Evolutionary conservation across 805 yeast genomes (phyloP).

Genomic region (Metschnikowia koreensis): DNA sequence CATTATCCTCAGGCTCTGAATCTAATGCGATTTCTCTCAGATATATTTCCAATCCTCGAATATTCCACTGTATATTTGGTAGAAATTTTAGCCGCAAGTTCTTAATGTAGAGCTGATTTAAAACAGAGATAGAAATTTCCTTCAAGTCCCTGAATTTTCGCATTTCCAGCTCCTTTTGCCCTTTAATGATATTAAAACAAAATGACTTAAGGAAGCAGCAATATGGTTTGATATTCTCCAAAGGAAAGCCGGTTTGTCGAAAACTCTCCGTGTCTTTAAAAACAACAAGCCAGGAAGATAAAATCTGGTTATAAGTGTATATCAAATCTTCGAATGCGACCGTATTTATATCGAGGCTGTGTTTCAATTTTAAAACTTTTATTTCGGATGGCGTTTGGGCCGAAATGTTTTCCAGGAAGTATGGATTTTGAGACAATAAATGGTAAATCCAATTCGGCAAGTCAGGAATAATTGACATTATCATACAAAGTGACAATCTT

Average conservation of each 20-base stretch:
- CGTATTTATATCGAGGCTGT: not conserved
- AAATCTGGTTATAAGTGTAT: slow-evolving; percentile 55
- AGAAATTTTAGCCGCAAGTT: slow-evolving; percentile 61
- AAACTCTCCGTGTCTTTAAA: slow-evolving; percentile 49
- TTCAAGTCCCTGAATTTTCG: slow-evolving; percentile 14
- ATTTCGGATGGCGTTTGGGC: not conserved
- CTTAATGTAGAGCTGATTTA: slow-evolving; percentile 63
- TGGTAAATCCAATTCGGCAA: slow-evolving; percentile 33
- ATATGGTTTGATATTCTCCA: slow-evolving; percentile 39
- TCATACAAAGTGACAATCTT: slow-evolving; percentile 40
- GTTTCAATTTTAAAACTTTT: not conserved
- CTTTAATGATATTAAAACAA: slow-evolving; percentile 44
- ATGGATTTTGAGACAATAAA: slow-evolving; percentile 21
- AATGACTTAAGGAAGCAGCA: slow-evolving; percentile 49
- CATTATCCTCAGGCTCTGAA: slow-evolving; percentile 43
- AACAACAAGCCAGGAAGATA: slow-evolving; percentile 64
- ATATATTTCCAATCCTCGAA: slow-evolving; percentile 31
- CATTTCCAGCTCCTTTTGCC: not conserved
- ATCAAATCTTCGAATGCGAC: slow-evolving; percentile 36
- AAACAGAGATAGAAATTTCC: slow-evolving; percentile 46
- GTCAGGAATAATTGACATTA: slow-evolving; percentile 40
- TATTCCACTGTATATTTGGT: slow-evolving; percentile 52
- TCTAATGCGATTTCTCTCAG: slow-evolving; percentile 29
- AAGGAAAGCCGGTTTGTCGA: slow-evolving; percentile 26
- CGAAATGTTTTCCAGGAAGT: slow-evolving; percentile 14